phyloP scores from a whole-genome alignment of 2,329 filamentous ascomycete genomes.

The Calonectria pseudoreteaudii region DNA sequence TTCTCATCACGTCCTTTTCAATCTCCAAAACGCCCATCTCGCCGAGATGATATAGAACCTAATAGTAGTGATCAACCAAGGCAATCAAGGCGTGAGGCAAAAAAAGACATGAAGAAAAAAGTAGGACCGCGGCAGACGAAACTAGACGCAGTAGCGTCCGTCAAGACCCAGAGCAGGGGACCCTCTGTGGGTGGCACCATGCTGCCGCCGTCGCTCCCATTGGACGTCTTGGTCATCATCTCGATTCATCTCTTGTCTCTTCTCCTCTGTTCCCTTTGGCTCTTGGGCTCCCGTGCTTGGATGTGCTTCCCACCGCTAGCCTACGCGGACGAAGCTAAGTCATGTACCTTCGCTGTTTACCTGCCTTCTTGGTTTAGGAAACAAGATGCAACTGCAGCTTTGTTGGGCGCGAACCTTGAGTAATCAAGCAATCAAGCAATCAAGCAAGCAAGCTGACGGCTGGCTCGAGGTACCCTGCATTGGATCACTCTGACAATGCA shows the following conservation, averaged over 20 bases:
- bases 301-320: neutral
- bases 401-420: constrained; percentile 9
- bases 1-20: constrained; percentile 17
- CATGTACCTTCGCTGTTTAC: neutral
- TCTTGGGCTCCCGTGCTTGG: neutral
- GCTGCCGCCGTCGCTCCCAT: constrained; percentile 19
- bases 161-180: constrained; percentile 13
- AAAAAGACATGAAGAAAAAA: neutral
- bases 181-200: constrained; percentile 22
- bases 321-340: neutral
- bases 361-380: constrained; percentile 7
- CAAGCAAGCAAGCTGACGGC: constrained; percentile 16
- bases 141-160: constrained; percentile 21
- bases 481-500: constrained; percentile 20
- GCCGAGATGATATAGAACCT: neutral
- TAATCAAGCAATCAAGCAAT: neutral
- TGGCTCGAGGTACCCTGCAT: constrained; percentile 16
- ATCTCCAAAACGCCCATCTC: constrained; percentile 20
- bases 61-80: neutral
- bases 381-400: constrained; percentile 5
- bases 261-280: constrained; percentile 8
- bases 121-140: neutral
- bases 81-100: neutral
- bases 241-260: constrained; percentile 20
- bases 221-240: constrained; percentile 18